Percentiles rank a stretch among this genome's conserved stretches.
phyloP scores from a whole-genome alignment of 768 basidiomycete species.

The Boletus rex-veris region DNA sequence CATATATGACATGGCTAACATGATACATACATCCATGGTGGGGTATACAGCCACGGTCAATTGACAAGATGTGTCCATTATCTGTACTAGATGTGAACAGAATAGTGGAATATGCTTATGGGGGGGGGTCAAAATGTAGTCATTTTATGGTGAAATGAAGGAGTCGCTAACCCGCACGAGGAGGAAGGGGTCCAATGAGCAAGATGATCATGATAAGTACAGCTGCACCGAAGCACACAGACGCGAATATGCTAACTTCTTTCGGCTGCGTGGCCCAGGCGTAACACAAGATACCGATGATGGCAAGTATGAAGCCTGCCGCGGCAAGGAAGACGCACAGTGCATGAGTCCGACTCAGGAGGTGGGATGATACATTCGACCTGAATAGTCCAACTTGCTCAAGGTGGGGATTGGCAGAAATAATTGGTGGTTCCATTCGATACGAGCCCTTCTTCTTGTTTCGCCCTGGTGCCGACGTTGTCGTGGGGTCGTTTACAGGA shows the following conservation, averaged over 20 bases:
- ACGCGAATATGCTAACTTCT: slow-evolving; percentile 45
- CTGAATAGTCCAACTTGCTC: slow-evolving; percentile 50
- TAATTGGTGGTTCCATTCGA: slow-evolving; percentile 30
- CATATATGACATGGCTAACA: no score
- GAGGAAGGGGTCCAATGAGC: not conserved
- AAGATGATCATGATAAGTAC: slow-evolving; percentile 21
- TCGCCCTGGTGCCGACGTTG: not conserved
- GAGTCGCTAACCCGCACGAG: not conserved
- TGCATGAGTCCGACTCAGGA: slow-evolving; percentile 48
- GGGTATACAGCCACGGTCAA: no score
- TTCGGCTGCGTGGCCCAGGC: slow-evolving; percentile 47
- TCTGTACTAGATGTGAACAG: no score
- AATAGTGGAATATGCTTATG: no score
- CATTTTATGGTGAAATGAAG: no score
- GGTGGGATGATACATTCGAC: slow-evolving; percentile 36
- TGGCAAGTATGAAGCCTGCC: slow-evolving; percentile 48
- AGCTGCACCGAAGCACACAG: slow-evolving; percentile 37
- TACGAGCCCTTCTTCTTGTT: not conserved
- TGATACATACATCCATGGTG: no score
- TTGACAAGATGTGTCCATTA: no score
- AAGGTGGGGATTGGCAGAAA: slow-evolving; percentile 46
- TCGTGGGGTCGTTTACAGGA: not conserved
- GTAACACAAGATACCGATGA: slow-evolving; percentile 49
- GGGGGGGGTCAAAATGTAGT: no score
- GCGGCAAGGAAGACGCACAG: slow-evolving; percentile 47